Evolutionary conservation across 1,284 basidiomycete species (phyloP), one percentile per base, ranked within the genome.

Genomic region (Cryptococcus wingfieldii): DNA sequence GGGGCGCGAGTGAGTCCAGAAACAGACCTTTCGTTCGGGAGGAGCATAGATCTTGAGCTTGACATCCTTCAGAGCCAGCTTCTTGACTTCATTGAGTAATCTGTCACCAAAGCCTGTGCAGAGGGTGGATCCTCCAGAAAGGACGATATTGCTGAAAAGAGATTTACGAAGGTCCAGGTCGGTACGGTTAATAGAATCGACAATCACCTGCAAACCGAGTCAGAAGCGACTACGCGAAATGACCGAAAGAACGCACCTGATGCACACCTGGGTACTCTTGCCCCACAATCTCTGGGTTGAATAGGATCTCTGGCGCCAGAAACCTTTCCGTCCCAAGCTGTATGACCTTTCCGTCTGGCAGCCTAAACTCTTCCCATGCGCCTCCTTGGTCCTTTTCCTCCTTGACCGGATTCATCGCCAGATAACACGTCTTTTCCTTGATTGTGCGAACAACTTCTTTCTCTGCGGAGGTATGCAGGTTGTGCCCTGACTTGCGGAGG

Each of bases 1-100:
- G 38, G 39, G 34, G 37, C 4, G 12, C 25, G 45, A 16, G 28
- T 23, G 6, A 14, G n/a, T 16, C 4, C 42, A 8, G 39, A 5
- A 45, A 53, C 73, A 53, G 34, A 77, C 76, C 61, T 98, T 99
- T 61, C 96, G 86, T 78, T 99, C 96, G n/a, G 96, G 96, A 31
- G 96, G 96, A 13, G 96, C 96, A 67, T 92, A 97, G 69, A 99
- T 98, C 81, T 97, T 97, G 78, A 99, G 93, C 82, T 98, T 98
- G 71, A 95, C 86, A 66, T 98, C 96, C 70, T 96, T 93, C 64
- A 98, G 77, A n/a, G 93, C 90, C 47, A 97, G 80, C 78, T 90
- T 93, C 82, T 98, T 98, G 51, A 96, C 88, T 78, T 98, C 96
- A 68, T 90, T 89, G 56, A 98, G 80, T 58, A 99, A 80, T 50